These are phyloP conservation scores for Dictyostelium brefeldianum DNA, from an alignment of 78 protist species.

Conservation along the genomic window DNA sequence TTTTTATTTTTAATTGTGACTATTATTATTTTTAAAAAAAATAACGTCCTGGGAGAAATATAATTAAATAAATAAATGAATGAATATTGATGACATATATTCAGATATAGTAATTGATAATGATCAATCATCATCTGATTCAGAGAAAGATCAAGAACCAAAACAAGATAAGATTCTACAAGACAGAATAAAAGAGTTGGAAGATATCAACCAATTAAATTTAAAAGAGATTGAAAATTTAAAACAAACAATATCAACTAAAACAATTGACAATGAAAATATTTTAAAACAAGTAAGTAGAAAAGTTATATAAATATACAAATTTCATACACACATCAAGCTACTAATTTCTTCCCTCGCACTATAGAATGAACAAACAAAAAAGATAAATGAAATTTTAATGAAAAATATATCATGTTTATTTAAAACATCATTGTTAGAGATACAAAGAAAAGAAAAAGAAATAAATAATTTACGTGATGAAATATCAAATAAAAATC, in stretches of 20 bases:
- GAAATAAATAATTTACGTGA: conserved; percentile 20
- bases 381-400: conserved; percentile 32
- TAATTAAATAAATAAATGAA: not conserved
- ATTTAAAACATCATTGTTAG: conserved; percentile 34
- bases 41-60: not conserved
- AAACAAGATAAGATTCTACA: not conserved
- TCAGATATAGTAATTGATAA: not conserved
- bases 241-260: not conserved
- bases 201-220: not conserved
- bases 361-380: not conserved
- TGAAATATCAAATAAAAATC: not conserved
- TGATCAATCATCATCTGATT: not conserved
- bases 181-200: not conserved
- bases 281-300: not conserved
- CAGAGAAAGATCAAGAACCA: not conserved
- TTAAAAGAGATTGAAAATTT: not conserved
- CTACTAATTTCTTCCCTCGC: too few species aligned
- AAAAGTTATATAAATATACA: too few species aligned
- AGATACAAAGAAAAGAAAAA: conserved; percentile 51
- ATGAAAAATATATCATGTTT: conserved; percentile 32
- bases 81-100: conserved; percentile 27
- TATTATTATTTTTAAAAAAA: not conserved
- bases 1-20: not conserved
- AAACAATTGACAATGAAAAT: not conserved
- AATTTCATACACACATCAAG: too few species aligned